Conservation (phyloP, 345 rosid species). For the Passiflora organensis region DNA sequence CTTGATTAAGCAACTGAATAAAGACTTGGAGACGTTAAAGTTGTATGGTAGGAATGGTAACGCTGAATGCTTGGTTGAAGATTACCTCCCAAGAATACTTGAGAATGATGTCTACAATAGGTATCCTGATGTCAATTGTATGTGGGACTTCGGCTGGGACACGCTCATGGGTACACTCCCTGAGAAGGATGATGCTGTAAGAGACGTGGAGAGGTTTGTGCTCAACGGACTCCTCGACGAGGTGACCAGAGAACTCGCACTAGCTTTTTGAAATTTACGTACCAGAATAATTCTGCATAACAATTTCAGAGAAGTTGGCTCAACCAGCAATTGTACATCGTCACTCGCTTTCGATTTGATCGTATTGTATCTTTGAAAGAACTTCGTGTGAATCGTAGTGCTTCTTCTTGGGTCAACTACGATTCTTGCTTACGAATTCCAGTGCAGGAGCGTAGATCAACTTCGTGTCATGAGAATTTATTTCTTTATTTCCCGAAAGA, state of each 20-base stretch:
- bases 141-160: constrained; percentile 92
- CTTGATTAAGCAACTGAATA: constrained; percentile 51
- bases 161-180: constrained; percentile 32
- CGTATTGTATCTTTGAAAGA: too few species aligned
- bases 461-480: too few species aligned
- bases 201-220: constrained; percentile 65
- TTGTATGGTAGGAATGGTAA: constrained; percentile 41
- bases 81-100: constrained; percentile 57
- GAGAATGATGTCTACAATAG: constrained; percentile 49
- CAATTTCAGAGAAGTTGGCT: too few species aligned
- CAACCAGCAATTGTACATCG: too few species aligned
- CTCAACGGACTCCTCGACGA: constrained; percentile 64
- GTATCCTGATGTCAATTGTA: constrained; percentile 62
- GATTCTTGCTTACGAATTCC: too few species aligned
- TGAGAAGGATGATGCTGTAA: constrained; percentile 64
- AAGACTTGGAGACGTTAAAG: constrained; percentile 51
- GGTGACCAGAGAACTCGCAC: constrained; percentile 46
- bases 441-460: too few species aligned
- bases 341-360: too few species aligned
- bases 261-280: constrained; percentile 1
- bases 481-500: too few species aligned
- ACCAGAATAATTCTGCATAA: too few species aligned
- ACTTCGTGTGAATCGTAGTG: too few species aligned
- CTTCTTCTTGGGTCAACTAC: too few species aligned
- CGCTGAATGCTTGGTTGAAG: constrained; percentile 39